These are phyloP conservation scores for Erythrobasidium yunnanense DNA, from an alignment of 768 basidiomycete species.

Conservation along the genomic window DNA sequence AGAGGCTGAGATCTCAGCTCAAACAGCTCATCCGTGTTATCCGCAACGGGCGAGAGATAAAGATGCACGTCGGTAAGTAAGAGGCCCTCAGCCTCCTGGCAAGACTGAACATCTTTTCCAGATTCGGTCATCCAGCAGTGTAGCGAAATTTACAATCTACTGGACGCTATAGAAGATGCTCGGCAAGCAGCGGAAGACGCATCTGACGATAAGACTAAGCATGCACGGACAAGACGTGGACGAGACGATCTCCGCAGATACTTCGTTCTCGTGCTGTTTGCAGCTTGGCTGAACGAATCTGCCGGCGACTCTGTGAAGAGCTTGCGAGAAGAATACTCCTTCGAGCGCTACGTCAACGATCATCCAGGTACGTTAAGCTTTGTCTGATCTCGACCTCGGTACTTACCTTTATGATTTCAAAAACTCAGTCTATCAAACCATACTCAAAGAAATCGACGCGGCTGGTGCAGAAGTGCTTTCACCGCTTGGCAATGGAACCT, in stretches of 20 bases:
- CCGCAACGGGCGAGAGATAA: constrained; percentile 73
- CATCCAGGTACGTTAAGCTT: constrained; percentile 56
- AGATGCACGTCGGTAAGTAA: constrained; percentile 54
- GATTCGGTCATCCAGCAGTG: constrained; percentile 74
- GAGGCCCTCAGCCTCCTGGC: not conserved
- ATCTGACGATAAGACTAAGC: constrained; percentile 56
- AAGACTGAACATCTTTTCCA: not conserved
- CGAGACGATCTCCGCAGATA: constrained; percentile 64
- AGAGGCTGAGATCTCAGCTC: too few relatives aligned
- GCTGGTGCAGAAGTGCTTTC: constrained; percentile 70
- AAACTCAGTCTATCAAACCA: constrained; percentile 73
- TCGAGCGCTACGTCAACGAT: constrained; percentile 70
- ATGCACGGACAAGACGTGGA: constrained; percentile 55
- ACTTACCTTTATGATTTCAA: too few relatives aligned
- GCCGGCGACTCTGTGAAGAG: constrained; percentile 29
- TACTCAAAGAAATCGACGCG: constrained; percentile 73
- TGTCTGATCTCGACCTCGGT: too few relatives aligned
- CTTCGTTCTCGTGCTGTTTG: constrained; percentile 46
- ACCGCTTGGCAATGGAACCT: constrained; percentile 51
- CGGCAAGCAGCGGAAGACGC: constrained; percentile 67
- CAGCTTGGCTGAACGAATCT: constrained; percentile 33
- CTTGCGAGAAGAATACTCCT: constrained; percentile 42
- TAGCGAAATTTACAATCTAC: constrained; percentile 66
- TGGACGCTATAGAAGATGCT: constrained; percentile 76
- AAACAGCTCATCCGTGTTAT: constrained; percentile 50